A percentile compares a stretch with the other conserved stretches of the same genome.
These are phyloP conservation scores for Lachancea kluyveri DNA, from an alignment of 805 yeast species.

Conservation along the genomic window DNA sequence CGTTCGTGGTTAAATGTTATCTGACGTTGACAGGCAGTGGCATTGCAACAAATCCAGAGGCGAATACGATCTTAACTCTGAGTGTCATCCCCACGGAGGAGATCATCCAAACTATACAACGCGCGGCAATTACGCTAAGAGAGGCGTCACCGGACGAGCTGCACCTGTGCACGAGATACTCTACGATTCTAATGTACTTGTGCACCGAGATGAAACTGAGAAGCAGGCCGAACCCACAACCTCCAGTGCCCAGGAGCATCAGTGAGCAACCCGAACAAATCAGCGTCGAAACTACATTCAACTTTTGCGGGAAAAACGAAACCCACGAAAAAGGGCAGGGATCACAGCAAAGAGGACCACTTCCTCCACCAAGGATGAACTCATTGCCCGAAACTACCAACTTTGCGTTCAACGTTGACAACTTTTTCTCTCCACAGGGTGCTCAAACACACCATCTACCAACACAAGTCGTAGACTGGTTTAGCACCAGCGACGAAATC, in stretches of 20 bases:
- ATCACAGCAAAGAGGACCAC: too few relatives aligned
- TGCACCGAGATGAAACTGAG: conserved; percentile 66
- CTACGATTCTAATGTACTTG: conserved; percentile 67
- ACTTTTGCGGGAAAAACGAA: too few relatives aligned
- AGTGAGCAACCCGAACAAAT: too few relatives aligned
- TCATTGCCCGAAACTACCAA: not conserved
- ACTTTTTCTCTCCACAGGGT: too few relatives aligned
- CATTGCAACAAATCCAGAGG: conserved; percentile 29
- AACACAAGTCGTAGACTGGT: conserved; percentile 43
- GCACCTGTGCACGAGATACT: conserved; percentile 75
- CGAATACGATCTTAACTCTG: conserved; percentile 46
- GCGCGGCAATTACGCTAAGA: conserved; percentile 64
- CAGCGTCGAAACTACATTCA: too few relatives aligned
- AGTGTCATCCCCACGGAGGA: conserved; percentile 68
- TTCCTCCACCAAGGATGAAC: not conserved
- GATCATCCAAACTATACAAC: conserved; percentile 57
- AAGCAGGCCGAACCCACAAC: conserved; percentile 24
- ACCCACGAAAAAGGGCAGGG: not conserved
- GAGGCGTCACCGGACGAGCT: conserved; percentile 88
- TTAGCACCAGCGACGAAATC: conserved; percentile 40
- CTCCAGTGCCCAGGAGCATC: conserved; percentile 23
- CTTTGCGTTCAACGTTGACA: too few relatives aligned
- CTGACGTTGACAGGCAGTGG: conserved; percentile 45
- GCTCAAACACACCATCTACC: too few relatives aligned
- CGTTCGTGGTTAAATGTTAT: conserved; percentile 83